A percentile compares a stretch with the other conserved stretches of the same genome.
phyloP scores from a whole-genome alignment of 2,329 filamentous ascomycete species.

The Ophiostoma triangulosporum region DNA sequence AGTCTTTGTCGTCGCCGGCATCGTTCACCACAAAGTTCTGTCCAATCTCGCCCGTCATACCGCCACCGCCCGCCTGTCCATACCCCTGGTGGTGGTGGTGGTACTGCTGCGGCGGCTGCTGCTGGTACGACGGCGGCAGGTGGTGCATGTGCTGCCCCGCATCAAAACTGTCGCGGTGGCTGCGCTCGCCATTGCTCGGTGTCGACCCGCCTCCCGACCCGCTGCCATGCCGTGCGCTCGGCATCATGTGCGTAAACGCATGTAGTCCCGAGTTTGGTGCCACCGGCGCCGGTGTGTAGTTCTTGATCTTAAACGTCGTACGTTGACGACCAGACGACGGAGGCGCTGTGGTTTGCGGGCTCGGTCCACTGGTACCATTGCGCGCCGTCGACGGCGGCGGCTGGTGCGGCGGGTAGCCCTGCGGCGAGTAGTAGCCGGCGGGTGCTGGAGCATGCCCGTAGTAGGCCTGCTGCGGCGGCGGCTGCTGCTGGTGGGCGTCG shows the following conservation, averaged over 20 bases:
- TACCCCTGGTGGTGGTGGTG: not conserved
- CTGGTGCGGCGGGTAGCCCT: not conserved
- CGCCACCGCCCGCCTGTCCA: not conserved
- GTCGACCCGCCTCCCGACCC: not conserved
- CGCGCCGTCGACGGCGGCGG: not conserved
- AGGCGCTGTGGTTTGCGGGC: constrained; percentile 4
- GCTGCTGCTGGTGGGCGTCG: constrained; percentile 8
- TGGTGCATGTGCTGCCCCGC: not conserved
- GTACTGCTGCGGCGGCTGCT: not conserved
- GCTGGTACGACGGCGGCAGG: not conserved
- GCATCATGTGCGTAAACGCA: constrained; percentile 14
- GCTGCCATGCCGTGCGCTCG: not conserved
- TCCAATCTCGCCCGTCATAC: not conserved
- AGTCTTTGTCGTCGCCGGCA: constrained; percentile 38
- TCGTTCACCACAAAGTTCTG: too few species aligned
- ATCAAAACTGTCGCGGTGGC: not conserved
- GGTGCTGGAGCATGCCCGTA: too few species aligned
- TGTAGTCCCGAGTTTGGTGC: constrained; percentile 11
- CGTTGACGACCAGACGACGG: constrained; percentile 12
- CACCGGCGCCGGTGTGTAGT: constrained; percentile 16
- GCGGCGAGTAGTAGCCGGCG: too few species aligned
- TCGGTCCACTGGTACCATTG: not conserved
- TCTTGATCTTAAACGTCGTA: constrained; percentile 24
- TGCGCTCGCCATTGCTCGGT: not conserved
- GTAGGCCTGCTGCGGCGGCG: constrained; percentile 1